Base-by-base conservation (phyloP, 768 basidiomycete species). In the Filobasidium wieringae region DNA sequence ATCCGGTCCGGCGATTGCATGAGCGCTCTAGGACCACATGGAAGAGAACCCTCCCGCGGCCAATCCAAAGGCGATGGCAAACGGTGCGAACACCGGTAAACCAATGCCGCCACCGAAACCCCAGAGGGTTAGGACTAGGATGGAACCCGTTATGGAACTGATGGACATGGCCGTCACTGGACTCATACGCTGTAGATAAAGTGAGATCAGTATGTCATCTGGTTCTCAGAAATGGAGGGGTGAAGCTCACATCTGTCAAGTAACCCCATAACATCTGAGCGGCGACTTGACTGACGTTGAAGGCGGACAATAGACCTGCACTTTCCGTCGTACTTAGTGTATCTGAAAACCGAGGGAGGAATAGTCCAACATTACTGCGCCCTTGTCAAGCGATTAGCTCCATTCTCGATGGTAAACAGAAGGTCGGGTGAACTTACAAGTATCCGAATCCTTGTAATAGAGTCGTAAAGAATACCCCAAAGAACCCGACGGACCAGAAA, bases 21-120 rank as follows among this genome's bases (percentile, higher is more conserved):
- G 40, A 1, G 64, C 58, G 27, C 59, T 52, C 39, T 65, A 62
- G 2, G 61, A 65, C 64, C 64, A 65, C 64, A 65, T 65, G 17
- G 59, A 58, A 0, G 64, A 51, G 39, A 63, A 63, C 9, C 64
- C 64, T 24, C 64, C 64, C 1, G 60, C 60, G 2, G 47, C 51
- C 3, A 63, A n/a, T 11, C 61, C 64, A 29, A 65, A 65, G 15
- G 37, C n/a, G 14, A 65, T 34, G 30, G 64, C 61, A 33, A 65
- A 65, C 0, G 62, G 64, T 1, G 58, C 58, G 11, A 65, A 39
- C 8, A 65, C 39, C 15, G 61, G 36, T 26, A 65, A n/a, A 17
- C 62, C 64, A 1, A 39, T 33, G 19, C 43, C 41, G 1, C 59
- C 59, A 8, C 59, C 61, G 33, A 63, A 55, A 3, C 64, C 64